Conservation (phyloP, 306 rosid species). For the Medicago truncatula region DNA sequence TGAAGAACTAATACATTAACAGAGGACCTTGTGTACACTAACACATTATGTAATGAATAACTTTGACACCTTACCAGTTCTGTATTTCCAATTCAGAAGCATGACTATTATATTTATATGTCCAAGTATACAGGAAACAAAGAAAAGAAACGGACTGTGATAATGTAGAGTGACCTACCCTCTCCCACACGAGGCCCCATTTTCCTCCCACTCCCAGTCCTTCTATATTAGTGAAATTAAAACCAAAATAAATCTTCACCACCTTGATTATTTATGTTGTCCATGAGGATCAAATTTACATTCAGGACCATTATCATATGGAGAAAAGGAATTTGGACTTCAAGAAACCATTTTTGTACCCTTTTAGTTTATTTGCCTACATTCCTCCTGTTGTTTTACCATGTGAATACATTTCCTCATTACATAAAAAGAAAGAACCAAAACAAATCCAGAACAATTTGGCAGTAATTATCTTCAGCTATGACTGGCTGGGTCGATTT, state of each 20-base stretch:
- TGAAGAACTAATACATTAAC: conserved; percentile 5
- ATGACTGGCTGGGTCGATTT: background rate
- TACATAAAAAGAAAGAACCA: too few relatives aligned
- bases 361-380: too few relatives aligned
- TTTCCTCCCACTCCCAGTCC: conserved; percentile 17
- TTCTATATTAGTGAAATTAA: background rate
- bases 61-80: conserved; percentile 3
- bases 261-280: background rate
- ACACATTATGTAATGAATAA: conserved; percentile 9
- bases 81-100: conserved; percentile 14
- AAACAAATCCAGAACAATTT: too few relatives aligned
- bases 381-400: too few relatives aligned
- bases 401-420: too few relatives aligned
- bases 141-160: conserved; percentile 26
- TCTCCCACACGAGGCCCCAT: background rate
- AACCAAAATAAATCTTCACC: background rate
- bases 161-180: background rate
- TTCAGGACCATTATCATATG: too few relatives aligned
- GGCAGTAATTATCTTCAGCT: background rate
- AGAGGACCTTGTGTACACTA: conserved; percentile 11
- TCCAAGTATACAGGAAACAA: background rate
- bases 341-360: too few relatives aligned
- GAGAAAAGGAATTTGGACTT: too few relatives aligned
- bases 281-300: too few relatives aligned
- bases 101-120: background rate